Percentiles rank a stretch among this genome's conserved stretches.
phyloP scores from a whole-genome alignment of 768 basidiomycete species.

The Hemileccinum rubropunctum region DNA sequence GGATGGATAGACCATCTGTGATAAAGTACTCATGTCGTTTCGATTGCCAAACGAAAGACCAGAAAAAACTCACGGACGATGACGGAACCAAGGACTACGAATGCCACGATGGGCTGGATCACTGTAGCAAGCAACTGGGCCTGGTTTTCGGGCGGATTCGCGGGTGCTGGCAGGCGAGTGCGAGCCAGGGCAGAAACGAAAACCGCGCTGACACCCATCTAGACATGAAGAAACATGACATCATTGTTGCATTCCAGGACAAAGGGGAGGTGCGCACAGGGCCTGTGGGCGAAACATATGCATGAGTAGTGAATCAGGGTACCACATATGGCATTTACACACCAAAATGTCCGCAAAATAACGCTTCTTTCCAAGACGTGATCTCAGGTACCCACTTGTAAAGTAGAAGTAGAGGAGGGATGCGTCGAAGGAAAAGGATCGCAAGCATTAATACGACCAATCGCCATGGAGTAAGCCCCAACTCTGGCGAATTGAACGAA shows the following conservation, averaged over 20 bases:
- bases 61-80: slow-evolving; percentile 60
- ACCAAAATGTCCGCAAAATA: slow-evolving; percentile 94
- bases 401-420: slow-evolving; percentile 73
- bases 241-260: not conserved
- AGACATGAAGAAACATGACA: slow-evolving; percentile 2
- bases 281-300: slow-evolving; percentile 33
- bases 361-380: slow-evolving; percentile 75
- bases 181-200: slow-evolving; percentile 81
- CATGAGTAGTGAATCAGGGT: not conserved
- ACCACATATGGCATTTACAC: slow-evolving; percentile 9
- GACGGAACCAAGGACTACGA: slow-evolving; percentile 85
- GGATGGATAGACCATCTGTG: slow-evolving; percentile 67
- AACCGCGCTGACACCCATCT: slow-evolving; percentile 92
- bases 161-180: slow-evolving; percentile 54
- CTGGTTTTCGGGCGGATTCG: slow-evolving; percentile 60
- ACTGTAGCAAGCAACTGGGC: slow-evolving; percentile 69
- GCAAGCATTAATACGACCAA: slow-evolving; percentile 63
- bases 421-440: slow-evolving; percentile 73
- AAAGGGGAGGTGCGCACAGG: slow-evolving; percentile 41
- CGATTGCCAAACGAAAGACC: not conserved
- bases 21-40: not conserved
- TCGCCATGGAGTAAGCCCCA: slow-evolving; percentile 69
- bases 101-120: slow-evolving; percentile 82
- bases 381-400: slow-evolving; percentile 91
- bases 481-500: slow-evolving; percentile 49